Evolutionary conservation across 768 basidiomycete genomes (phyloP).

Genomic region (Phaeotremella fagi): DNA sequence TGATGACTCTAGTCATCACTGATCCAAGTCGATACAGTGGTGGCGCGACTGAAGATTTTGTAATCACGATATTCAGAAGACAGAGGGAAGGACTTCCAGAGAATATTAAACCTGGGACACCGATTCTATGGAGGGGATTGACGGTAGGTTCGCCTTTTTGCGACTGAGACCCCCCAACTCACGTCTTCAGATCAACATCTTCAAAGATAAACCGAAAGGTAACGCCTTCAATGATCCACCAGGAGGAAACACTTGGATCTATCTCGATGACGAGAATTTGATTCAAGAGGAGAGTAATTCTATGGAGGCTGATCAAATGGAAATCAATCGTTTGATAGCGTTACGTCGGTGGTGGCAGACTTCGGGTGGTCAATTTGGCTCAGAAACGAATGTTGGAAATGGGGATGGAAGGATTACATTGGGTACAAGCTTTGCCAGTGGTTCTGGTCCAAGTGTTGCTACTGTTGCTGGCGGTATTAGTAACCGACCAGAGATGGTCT

Average conservation of each 20-base stretch:
- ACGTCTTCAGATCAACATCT: slow-evolving; percentile 10
- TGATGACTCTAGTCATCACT: slow-evolving; percentile 18
- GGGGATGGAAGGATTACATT: neutral
- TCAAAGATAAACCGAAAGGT: slow-evolving; percentile 29
- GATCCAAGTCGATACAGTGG: slow-evolving; percentile 22
- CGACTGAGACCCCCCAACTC: neutral
- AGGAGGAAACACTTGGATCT: slow-evolving; percentile 19
- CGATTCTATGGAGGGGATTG: slow-evolving; percentile 20
- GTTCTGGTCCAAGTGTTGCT: no score
- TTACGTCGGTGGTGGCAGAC: slow-evolving; percentile 19
- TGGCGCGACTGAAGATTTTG: slow-evolving; percentile 17
- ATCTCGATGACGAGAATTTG: slow-evolving; percentile 1
- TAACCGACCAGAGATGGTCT: neutral
- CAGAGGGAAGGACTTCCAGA: slow-evolving; percentile 10
- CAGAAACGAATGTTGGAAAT: neutral
- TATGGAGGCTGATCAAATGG: slow-evolving; percentile 5
- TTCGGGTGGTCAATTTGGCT: neutral
- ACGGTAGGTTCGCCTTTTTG: slow-evolving; percentile 9
- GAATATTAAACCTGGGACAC: slow-evolving; percentile 9
- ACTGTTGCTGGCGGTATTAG: no score
- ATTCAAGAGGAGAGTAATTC: neutral
- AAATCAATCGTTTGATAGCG: slow-evolving; percentile 18
- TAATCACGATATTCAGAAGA: slow-evolving; percentile 24
- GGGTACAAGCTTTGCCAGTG: no score
- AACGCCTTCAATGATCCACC: slow-evolving; percentile 9